phyloP scores from a whole-genome alignment of 352 stramenopile genomes.

The Thalassiosira exigua region DNA sequence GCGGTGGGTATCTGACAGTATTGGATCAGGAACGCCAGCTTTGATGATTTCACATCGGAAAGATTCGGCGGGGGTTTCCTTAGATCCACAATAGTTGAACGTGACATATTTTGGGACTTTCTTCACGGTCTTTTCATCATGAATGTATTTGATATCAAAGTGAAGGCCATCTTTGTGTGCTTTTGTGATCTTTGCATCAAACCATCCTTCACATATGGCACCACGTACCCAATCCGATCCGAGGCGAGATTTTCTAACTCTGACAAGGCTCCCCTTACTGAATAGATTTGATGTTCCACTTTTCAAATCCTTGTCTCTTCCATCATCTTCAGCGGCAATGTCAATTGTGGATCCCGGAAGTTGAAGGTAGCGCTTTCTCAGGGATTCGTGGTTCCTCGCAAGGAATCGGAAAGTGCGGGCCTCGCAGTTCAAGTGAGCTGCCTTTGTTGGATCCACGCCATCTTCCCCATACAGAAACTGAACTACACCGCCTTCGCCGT shows the following conservation, averaged over 20 bases:
- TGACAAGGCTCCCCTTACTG: conserved; percentile 66
- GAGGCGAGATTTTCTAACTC: conserved; percentile 65
- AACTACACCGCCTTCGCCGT: conserved; percentile 96
- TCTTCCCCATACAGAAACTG: conserved; percentile 99
- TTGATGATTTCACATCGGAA: conserved; percentile 76
- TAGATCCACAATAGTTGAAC: conserved; percentile 69
- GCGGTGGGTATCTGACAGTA: conserved; percentile 61
- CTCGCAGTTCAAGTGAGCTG: conserved; percentile 93
- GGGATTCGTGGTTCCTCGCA: conserved; percentile 94
- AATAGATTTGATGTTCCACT: conserved; percentile 30
- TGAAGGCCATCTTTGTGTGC: conserved; percentile 51
- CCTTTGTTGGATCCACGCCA: conserved; percentile 96
- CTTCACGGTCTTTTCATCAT: conserved; percentile 67
- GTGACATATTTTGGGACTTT: conserved; percentile 75
- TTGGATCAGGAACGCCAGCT: conserved; percentile 68
- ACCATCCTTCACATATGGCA: conserved; percentile 79
- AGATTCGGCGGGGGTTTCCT: conserved; percentile 46
- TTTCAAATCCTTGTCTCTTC: conserved; percentile 42
- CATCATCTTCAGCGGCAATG: conserved; percentile 62
- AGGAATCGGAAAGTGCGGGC: conserved; percentile 92
- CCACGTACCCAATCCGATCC: conserved; percentile 72
- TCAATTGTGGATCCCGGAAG: conserved; percentile 69
- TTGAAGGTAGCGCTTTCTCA: conserved; percentile 91
- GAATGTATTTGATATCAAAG: conserved; percentile 80
- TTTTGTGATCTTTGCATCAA: conserved; percentile 75